Evolutionary conservation across 768 basidiomycete genomes (phyloP).

Genomic region (Suillus placidus): DNA sequence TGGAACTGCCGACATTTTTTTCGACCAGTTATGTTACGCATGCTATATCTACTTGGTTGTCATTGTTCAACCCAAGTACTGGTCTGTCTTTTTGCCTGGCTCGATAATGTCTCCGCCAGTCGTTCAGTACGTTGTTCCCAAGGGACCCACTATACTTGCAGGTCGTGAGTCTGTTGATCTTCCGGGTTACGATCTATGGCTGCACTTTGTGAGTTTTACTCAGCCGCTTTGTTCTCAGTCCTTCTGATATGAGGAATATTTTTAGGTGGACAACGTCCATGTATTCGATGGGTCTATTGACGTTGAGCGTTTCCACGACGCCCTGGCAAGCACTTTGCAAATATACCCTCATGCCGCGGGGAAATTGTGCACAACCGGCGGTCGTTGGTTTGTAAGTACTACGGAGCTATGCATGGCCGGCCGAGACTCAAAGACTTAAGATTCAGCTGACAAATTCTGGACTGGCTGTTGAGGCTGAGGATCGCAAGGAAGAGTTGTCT

Average conservation of each 20-base stretch:
- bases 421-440: slow-evolving; percentile 15
- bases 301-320: slow-evolving; percentile 23
- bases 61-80: neutral
- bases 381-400: slow-evolving; percentile 24
- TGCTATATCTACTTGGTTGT: neutral
- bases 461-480: slow-evolving; percentile 19
- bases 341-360: slow-evolving; percentile 31
- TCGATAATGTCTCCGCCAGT: slow-evolving; percentile 16
- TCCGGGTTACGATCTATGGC: slow-evolving; percentile 28
- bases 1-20: neutral
- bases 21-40: neutral
- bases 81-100: neutral
- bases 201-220: slow-evolving; percentile 17
- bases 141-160: slow-evolving; percentile 20
- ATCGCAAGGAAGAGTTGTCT: slow-evolving; percentile 11
- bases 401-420: neutral
- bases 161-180: slow-evolving; percentile 16
- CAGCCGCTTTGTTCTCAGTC: neutral
- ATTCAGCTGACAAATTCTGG: slow-evolving; percentile 26
- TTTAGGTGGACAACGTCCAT: slow-evolving; percentile 24
- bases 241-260: slow-evolving; percentile 11
- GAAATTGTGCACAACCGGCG: slow-evolving; percentile 17
- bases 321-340: slow-evolving; percentile 26
- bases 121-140: slow-evolving; percentile 22
- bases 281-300: slow-evolving; percentile 20